A percentile compares a stretch with the other conserved stretches of the same genome.
phyloP scores from a whole-genome alignment of 805 yeast species.

The Myxozyma sirexii region DNA sequence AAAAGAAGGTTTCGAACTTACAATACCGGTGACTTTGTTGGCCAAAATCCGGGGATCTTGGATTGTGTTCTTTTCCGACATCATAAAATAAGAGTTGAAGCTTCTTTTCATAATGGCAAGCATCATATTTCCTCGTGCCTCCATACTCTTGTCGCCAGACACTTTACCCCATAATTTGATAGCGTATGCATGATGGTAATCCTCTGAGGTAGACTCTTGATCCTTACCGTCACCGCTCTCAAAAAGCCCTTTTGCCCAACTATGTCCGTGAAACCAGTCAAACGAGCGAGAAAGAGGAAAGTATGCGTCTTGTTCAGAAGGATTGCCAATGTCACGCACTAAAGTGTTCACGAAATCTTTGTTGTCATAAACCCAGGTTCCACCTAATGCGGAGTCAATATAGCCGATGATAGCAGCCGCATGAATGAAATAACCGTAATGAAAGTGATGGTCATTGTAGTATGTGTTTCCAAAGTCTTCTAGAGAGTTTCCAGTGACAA shows the following conservation, averaged over 20 bases:
- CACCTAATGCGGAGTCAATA: conserved; percentile 60
- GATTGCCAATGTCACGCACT: conserved; percentile 70
- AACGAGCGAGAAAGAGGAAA: conserved; percentile 69
- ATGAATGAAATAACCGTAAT: conserved; percentile 79
- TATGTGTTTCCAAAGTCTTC: conserved; percentile 78
- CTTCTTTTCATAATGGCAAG: conserved; percentile 58
- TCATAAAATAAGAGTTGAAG: conserved; percentile 59
- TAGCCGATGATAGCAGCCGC: conserved; percentile 78
- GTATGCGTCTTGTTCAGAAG: conserved; percentile 53
- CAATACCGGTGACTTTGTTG: conserved; percentile 69
- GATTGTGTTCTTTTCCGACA: conserved; percentile 50
- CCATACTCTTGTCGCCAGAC: conserved; percentile 54
- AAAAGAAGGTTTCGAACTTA: no score
- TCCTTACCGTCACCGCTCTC: conserved; percentile 69
- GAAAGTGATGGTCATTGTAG: conserved; percentile 87
- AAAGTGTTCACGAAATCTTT: conserved; percentile 62
- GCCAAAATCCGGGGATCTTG: conserved; percentile 55
- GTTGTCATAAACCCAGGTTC: conserved; percentile 53
- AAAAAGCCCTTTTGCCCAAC: conserved; percentile 73
- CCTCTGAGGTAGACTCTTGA: conserved; percentile 73
- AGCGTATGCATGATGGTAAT: conserved; percentile 68
- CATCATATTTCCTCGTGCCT: conserved; percentile 59
- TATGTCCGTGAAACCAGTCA: conserved; percentile 75
- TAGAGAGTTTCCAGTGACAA: conserved; percentile 43
- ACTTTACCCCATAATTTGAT: conserved; percentile 72